Percentiles rank a stretch among this genome's conserved stretches.
phyloP scores from a whole-genome alignment of 805 yeast species.

The Teunomyces tritomae region DNA sequence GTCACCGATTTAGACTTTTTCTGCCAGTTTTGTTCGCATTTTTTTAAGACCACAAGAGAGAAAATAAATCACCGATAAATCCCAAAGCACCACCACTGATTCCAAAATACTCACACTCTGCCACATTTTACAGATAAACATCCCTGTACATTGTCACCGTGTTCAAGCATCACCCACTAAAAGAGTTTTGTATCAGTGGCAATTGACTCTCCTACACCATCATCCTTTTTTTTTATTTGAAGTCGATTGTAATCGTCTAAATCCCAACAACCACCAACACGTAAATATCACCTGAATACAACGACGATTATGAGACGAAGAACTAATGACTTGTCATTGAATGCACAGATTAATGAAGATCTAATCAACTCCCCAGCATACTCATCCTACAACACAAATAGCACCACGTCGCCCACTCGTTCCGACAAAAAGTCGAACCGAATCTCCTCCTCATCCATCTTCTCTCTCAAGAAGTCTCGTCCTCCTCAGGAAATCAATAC shows the following conservation, averaged over 20 bases:
- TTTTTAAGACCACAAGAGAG: not conserved
- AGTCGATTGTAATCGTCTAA: too few relatives aligned
- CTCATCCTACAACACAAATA: constrained; percentile 12
- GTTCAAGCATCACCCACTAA: not conserved
- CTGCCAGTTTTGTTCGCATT: not conserved
- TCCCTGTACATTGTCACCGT: not conserved
- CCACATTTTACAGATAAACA: not conserved
- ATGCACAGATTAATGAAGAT: constrained; percentile 19
- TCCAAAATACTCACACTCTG: not conserved
- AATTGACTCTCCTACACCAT: not conserved
- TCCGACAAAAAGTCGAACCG: constrained; percentile 16
- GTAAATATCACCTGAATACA: not conserved
- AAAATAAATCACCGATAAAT: not conserved
- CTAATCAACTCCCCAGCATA: constrained; percentile 29
- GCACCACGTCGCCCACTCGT: constrained; percentile 8
- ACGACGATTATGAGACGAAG: constrained; percentile 7
- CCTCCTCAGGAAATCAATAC: constrained; percentile 18
- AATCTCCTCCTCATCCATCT: constrained; percentile 34
- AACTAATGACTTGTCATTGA: constrained; percentile 5
- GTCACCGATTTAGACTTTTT: not conserved
- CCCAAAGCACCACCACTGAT: not conserved
- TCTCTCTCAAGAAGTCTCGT: constrained; percentile 29
- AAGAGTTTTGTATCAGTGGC: not conserved
- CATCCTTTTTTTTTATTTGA: not conserved
- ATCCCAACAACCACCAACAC: not conserved